Conservation (phyloP, 495 filamentous ascomycete genomes). For the Bombardia bombarda region DNA sequence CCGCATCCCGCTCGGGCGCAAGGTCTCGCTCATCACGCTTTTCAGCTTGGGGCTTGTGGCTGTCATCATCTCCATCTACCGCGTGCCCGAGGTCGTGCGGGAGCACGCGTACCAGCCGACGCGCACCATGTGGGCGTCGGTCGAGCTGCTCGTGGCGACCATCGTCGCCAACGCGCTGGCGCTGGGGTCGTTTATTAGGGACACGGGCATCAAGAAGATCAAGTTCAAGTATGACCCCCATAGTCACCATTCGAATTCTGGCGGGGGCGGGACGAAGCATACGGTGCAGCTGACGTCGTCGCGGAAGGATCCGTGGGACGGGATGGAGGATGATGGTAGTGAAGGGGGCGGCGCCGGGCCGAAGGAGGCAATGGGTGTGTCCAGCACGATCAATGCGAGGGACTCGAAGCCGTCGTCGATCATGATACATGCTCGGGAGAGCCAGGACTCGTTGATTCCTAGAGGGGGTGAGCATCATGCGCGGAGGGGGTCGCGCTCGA, state of each 20-base stretch:
- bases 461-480: background rate
- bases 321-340: background rate
- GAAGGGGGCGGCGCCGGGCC: too few species aligned
- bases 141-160: slow-evolving; percentile 68
- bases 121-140: slow-evolving; percentile 64
- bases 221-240: slow-evolving; percentile 51
- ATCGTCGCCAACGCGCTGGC: slow-evolving; percentile 68
- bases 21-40: slow-evolving; percentile 54
- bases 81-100: slow-evolving; percentile 60
- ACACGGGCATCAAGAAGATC: slow-evolving; percentile 66
- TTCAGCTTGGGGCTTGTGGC: slow-evolving; percentile 72
- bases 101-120: slow-evolving; percentile 59
- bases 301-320: slow-evolving; percentile 6
- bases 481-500: background rate
- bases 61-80: slow-evolving; percentile 62
- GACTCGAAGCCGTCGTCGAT: background rate
- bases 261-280: background rate
- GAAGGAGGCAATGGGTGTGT: background rate
- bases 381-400: background rate
- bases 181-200: slow-evolving; percentile 72
- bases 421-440: slow-evolving; percentile 3
- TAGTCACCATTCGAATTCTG: slow-evolving; percentile 8
- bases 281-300: slow-evolving; percentile 19
- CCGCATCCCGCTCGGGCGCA: slow-evolving; percentile 55
- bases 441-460: slow-evolving; percentile 20